Conservation (phyloP, 2,329 filamentous ascomycete genomes). For the Colletotrichum karsti region DNA sequence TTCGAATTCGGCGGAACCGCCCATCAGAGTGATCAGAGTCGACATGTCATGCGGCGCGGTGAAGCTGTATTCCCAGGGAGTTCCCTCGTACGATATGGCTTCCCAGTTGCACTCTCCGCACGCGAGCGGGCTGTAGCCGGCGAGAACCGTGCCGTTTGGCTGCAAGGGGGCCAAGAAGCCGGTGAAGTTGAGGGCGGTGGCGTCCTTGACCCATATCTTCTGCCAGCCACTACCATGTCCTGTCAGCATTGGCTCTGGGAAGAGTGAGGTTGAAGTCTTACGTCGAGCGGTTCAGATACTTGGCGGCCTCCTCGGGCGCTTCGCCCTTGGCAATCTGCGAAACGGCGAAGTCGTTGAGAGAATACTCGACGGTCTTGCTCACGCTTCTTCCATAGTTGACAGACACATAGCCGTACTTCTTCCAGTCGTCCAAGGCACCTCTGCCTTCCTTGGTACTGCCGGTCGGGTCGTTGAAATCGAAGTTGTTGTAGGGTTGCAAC, state of each 20-base stretch:
- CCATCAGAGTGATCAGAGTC: conserved; percentile 58
- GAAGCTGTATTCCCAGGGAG: conserved; percentile 60
- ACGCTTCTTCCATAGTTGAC: conserved; percentile 60
- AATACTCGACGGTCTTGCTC: conserved; percentile 65
- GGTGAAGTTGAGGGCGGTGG: conserved; percentile 54
- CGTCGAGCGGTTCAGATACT: conserved; percentile 60
- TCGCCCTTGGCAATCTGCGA: conserved; percentile 63
- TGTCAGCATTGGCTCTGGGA: not conserved
- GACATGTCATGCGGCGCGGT: conserved; percentile 67
- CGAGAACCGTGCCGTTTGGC: conserved; percentile 51
- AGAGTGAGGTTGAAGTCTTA: not conserved
- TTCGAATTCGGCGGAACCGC: conserved; percentile 60
- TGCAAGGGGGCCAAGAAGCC: conserved; percentile 66
- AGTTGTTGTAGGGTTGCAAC: conserved; percentile 57
- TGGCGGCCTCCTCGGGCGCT: conserved; percentile 54
- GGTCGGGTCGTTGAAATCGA: conserved; percentile 58
- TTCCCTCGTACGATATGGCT: conserved; percentile 60
- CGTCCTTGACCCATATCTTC: conserved; percentile 64
- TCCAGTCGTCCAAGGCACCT: conserved; percentile 67
- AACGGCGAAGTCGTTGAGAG: conserved; percentile 66
- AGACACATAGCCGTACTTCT: conserved; percentile 64
- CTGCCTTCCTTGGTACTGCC: conserved; percentile 65
- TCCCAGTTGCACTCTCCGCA: conserved; percentile 66
- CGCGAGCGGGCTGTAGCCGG: conserved; percentile 55
- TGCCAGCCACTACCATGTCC: conserved; percentile 56